Evolutionary conservation across 106 monocot genomes (phyloP), one percentile per base, ranked within the genome.

Genomic region (Xerophyta viscosa): DNA sequence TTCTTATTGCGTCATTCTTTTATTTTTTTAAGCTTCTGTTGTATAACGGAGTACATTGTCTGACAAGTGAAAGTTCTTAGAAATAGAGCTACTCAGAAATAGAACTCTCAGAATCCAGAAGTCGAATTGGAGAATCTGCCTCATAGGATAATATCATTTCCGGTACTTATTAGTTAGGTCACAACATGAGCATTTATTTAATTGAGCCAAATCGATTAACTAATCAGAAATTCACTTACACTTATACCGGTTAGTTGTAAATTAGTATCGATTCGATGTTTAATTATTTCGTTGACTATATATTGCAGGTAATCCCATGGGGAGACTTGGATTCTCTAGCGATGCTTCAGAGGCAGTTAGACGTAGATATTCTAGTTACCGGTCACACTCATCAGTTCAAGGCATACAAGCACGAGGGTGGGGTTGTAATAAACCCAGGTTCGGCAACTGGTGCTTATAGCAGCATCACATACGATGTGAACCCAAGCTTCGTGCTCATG

Each of bases 391-490:
- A 85, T 45, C 96, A 89, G 57, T 96, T 96, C 73, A 98, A 98
- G 74, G 96, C 96, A 7, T 98, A 98, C 78, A 98, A 89, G 68
- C 96, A 98, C 31, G 96, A 89, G 66, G 89, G 89, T 0, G 89
- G 96, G 18, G 96, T 98, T 1, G 96, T 89, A 15, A 89, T 98
- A 47, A 98, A 98, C 60, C 96, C 96, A 1, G 96, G 89, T 20
- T 89, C 89, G 6, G 96, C 85, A n/a, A 98, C 96, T 0, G 85
- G 85, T 25, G 96, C 85, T n/a, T 79, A 74, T 43, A 89, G 79
- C 79, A 89, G 89, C 74, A 79, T 98, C 62, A 89, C 88, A 8
- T 81, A 82, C 28, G 88, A 96, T 24, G 96, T 89, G 12, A 96
- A 96, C 64, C 85, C 96, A 0, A 89, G 94, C 37, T 96, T 96